A percentile compares a stretch with the other conserved stretches of the same genome.
Conservation (phyloP, 176 grass and related monocot genomes). For the Oryza glaberrima region DNA sequence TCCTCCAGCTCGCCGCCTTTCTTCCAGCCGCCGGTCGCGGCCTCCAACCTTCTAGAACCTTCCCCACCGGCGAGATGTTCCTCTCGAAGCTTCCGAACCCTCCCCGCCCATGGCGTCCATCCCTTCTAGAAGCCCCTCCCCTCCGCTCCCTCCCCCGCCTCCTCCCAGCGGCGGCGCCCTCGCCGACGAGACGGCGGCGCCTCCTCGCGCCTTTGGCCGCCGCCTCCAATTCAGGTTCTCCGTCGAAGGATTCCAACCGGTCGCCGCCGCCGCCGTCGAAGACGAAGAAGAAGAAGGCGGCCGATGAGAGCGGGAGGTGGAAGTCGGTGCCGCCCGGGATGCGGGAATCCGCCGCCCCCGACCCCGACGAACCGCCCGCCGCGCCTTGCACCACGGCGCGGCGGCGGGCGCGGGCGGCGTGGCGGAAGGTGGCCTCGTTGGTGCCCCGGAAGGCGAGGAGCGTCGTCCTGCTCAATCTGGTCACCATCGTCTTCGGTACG, state of each 20-base stretch:
- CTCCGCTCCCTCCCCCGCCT: neutral
- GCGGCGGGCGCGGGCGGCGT: slow-evolving; percentile 25
- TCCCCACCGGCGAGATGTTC: slow-evolving; percentile 45
- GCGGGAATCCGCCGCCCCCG: slow-evolving; percentile 10
- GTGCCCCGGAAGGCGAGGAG: slow-evolving; percentile 53
- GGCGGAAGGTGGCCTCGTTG: slow-evolving; percentile 34
- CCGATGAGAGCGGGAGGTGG: slow-evolving; percentile 16
- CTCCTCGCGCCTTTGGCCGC: neutral
- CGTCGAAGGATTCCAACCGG: neutral
- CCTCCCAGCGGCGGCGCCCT: neutral
- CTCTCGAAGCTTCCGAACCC: slow-evolving; percentile 34
- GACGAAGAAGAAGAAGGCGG: neutral
- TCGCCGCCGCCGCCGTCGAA: too few species aligned
- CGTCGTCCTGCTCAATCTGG: slow-evolving; percentile 50
- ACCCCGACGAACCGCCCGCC: neutral
- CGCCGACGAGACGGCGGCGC: neutral
- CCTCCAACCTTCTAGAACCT: slow-evolving; percentile 32
- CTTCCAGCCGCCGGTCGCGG: neutral
- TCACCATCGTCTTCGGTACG: slow-evolving; percentile 58
- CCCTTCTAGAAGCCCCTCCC: neutral
- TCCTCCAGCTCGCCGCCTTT: neutral
- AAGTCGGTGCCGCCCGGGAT: slow-evolving; percentile 34
- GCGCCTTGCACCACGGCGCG: slow-evolving; percentile 17
- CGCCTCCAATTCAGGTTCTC: neutral
- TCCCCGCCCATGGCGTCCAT: slow-evolving; percentile 37